phyloP scores from a whole-genome alignment of 257 asterid genomes.

The Vinca minor region DNA sequence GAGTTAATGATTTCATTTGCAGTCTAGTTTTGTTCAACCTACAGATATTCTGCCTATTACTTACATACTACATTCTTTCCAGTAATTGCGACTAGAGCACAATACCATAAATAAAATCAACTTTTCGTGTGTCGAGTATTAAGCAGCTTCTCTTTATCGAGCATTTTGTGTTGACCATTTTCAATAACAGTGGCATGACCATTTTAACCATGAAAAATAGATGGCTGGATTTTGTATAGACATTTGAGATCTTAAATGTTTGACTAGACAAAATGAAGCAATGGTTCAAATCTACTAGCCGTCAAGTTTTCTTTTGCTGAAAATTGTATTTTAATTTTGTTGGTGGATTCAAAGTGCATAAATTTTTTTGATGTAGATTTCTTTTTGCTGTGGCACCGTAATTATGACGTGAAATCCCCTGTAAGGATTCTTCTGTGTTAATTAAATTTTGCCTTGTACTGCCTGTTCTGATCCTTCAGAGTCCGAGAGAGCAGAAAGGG shows the following conservation, averaged over 20 bases:
- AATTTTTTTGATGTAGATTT: not conserved
- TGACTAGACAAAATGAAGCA: slow-evolving; percentile 1
- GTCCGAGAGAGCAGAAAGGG: slow-evolving; percentile 90
- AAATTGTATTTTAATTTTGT: not conserved
- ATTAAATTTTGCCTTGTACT: not conserved
- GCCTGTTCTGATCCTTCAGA: slow-evolving; percentile 37
- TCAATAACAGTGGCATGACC: not conserved
- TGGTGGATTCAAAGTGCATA: not conserved
- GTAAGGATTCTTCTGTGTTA: not conserved
- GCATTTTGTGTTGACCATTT: not conserved
- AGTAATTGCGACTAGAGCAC: not conserved
- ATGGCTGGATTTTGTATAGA: not conserved
- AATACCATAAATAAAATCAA: not conserved
- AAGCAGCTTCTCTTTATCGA: not conserved
- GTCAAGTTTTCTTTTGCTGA: not conserved
- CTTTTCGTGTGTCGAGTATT: not conserved
- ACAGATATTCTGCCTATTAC: not conserved
- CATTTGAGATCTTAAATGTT: not conserved
- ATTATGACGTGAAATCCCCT: not conserved
- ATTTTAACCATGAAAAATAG: not conserved
- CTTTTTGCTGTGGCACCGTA: not conserved
- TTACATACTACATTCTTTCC: not conserved
- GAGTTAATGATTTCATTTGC: not conserved
- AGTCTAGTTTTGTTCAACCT: not conserved
- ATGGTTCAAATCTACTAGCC: not conserved